Conservation (phyloP, 1,284 basidiomycete species). For the Microstroma glucosiphilum region DNA sequence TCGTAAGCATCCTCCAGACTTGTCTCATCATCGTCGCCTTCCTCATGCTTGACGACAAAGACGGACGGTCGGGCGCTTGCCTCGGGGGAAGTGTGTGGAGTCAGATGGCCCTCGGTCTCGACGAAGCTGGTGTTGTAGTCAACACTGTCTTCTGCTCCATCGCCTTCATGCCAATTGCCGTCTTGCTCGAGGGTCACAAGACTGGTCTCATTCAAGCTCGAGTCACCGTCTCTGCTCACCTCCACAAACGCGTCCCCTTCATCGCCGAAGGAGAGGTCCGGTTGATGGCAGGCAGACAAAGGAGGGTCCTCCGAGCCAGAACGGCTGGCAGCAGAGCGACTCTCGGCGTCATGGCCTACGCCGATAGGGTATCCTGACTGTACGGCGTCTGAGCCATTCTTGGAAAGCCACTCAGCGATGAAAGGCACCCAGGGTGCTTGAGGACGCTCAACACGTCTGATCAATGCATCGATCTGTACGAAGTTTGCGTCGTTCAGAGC, state of each 20-base stretch:
- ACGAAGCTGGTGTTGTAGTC: slow-evolving; percentile 2
- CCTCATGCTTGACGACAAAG: neutral
- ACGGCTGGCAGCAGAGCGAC: too few species aligned
- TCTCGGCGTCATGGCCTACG: neutral
- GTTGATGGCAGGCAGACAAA: too few species aligned
- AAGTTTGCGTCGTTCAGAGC: slow-evolving; percentile 77
- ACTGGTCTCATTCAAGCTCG: too few species aligned
- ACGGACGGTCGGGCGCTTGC: neutral
- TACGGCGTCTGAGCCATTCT: neutral
- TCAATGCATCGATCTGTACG: slow-evolving; percentile 69
- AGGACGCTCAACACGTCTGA: slow-evolving; percentile 61
- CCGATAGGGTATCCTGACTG: too few species aligned
- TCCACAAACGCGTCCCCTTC: neutral
- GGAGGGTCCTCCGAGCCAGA: neutral
- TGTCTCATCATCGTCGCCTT: neutral
- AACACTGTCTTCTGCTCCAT: neutral
- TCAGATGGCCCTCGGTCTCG: slow-evolving; percentile 4
- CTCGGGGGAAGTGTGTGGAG: neutral
- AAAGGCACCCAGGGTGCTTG: slow-evolving; percentile 10
- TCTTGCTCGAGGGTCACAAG: neutral
- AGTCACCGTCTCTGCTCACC: too few species aligned
- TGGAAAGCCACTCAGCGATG: neutral
- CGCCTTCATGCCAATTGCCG: neutral
- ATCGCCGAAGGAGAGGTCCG: neutral
- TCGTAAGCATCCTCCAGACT: too few species aligned